Percentiles rank a stretch among this genome's conserved stretches.
Conservation (phyloP, 2,329 filamentous ascomycete species). For the Helicocarpus griseus region DNA sequence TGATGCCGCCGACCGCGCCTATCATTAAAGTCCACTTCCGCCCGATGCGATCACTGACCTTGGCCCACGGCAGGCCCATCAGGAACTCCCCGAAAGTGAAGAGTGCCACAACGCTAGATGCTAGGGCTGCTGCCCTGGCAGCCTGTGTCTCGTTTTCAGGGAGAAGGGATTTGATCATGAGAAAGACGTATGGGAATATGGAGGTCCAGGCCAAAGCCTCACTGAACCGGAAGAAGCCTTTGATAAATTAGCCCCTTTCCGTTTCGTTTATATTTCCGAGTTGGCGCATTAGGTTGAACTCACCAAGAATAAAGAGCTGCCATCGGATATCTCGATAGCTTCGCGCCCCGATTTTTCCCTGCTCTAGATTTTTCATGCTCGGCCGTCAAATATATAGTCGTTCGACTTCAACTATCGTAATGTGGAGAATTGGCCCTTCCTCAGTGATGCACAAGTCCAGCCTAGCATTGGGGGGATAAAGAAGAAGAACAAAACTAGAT, state of each 20-base stretch:
- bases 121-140: constrained; percentile 1
- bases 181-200: constrained; percentile 9
- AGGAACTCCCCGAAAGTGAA: constrained; percentile 11
- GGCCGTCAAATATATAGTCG: no score
- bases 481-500: background rate
- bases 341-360: background rate
- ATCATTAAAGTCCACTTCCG: constrained; percentile 9
- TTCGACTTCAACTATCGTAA: background rate
- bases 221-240: constrained; percentile 7
- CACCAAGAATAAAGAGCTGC: background rate
- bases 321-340: background rate
- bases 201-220: constrained; percentile 10
- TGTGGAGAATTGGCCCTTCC: background rate
- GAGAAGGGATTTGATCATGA: constrained; percentile 7
- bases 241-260: background rate
- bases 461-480: background rate
- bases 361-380: background rate
- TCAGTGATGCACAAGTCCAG: background rate
- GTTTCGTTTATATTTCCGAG: background rate
- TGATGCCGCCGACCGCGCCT: constrained; percentile 2
- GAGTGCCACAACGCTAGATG: constrained; percentile 4
- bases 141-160: background rate
- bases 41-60: constrained; percentile 7
- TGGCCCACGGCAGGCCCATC: constrained; percentile 6
- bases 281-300: background rate